Base-by-base conservation (phyloP, 768 basidiomycete genomes). In the Trametes villosa region DNA sequence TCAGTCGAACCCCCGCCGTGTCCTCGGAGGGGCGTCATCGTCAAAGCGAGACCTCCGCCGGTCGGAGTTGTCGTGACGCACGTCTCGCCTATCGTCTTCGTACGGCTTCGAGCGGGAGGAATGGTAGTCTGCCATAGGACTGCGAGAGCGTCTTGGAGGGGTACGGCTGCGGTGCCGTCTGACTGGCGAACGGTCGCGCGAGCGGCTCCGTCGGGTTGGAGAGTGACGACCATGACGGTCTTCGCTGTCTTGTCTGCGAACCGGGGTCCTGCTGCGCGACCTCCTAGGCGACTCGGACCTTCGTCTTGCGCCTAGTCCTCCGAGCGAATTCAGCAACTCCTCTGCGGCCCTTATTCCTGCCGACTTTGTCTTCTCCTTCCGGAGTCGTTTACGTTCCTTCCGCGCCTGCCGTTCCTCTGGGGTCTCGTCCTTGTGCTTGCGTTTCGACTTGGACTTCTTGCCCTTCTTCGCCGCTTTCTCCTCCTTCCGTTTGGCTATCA, bases 371-470 rank as follows among this genome's bases (percentile, higher is more conserved):
- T 73, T 70, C 47, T 77, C 76, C 69, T 83, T 92, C 71, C 84
- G 91, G 73, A 84, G 85, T 66, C 80, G 84, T 74, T 86, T 94
- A 60, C 83, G 81, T 45, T 86, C 90, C 73, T 91, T 95, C 57
- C 91, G 77, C 4, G 83, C 87, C 26, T 79, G 82, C 42, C 88
- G 86, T 75, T 93, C 93, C 69, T 90, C 91, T 5, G 86, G 88
- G 3, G 88, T 91, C 72, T 92, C 89, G 68, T 88, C 81, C 67
- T 88, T 88, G 67, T 80, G 85, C 71, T 85, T 89, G 50, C 79
- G 77, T 71, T 90, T 91, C 22, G 82, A 80, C 68, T 86, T 88
- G 6, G 74, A 70, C 69, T 88, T 87, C 75, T 88, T 89, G n/a
- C 69, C 67, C 60, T 79, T 82, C 67, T 80, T 78, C 59, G 80